Evolutionary conservation across 345 rosid genomes (phyloP), one percentile per base, ranked within the genome.

Genomic region (Eucalyptus sp.): DNA sequence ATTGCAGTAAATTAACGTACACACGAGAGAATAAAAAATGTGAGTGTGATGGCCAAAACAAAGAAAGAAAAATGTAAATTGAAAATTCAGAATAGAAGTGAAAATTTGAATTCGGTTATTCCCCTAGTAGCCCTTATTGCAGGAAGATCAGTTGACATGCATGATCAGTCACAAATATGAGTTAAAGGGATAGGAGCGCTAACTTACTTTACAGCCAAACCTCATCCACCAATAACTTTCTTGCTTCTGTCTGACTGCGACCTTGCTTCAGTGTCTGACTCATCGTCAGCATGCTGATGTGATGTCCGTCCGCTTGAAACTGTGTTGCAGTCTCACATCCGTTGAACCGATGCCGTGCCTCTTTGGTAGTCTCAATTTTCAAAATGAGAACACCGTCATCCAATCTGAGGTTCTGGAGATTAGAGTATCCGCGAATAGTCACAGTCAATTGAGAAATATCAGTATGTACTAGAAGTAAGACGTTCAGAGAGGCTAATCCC

Each of bases 371-470:
- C 0, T 5, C 62, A 9, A 4, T 10, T 56, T 24, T 56, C 62
- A 1, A 56, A 0, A 20, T 2, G 62, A 1, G 0, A 24, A 56
- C 25, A 9, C 29, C 27, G 6, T 10, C 6, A 4, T 56, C 62
- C 2, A 24, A 5, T 24, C 0, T 24, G 13, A 56, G 62, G 13
- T 24, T 2, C 0, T 5, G 29, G 62, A 5, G 12, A 22, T 56
- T 4, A 56, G 29, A 56, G 62, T 10, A 56, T 56, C 27, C 27
- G 0, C 25, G 0, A 56, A 20, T 2, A 10, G n/a, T 25, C 64
- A 2, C 14, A 58, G 10, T 58, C n/a, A 58, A 0, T 1, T 2
- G 64, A 58, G 64, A 58, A 58, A 58, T 25, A 5, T 58, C 7
- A 5, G 64, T 58, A 0, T 25, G 0, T 58, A 5, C n/a, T 58